Percentiles rank a stretch among this genome's conserved stretches.
phyloP scores from a whole-genome alignment of 257 asterid genomes.

The Craterostigma plantagineum region DNA sequence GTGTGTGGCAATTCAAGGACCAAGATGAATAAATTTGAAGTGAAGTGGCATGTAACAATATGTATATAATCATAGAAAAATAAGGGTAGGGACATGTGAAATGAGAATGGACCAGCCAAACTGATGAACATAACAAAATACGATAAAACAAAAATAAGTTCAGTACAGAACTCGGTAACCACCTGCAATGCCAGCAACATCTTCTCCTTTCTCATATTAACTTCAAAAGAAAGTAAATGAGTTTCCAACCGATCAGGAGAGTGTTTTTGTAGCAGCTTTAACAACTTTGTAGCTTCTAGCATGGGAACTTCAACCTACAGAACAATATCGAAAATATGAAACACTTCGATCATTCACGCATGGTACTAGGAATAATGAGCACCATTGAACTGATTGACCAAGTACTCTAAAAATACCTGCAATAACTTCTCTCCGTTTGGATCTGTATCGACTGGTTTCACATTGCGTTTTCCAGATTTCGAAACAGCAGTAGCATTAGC shows the following conservation, averaged over 20 bases:
- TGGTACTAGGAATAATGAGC: slow-evolving; percentile 1
- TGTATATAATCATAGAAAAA: neutral
- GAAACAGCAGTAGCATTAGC: slow-evolving; percentile 35
- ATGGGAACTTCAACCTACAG: slow-evolving; percentile 83
- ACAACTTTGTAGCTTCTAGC: slow-evolving; percentile 80
- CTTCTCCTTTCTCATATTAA: slow-evolving; percentile 74
- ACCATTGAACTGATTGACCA: neutral
- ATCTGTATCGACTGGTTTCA: slow-evolving; percentile 78
- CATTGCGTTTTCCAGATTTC: slow-evolving; percentile 70
- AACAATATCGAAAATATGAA: slow-evolving; percentile 4
- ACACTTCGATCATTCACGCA: neutral
- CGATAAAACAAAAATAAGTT: too few species aligned
- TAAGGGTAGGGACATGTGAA: too few species aligned
- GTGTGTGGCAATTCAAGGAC: slow-evolving; percentile 3
- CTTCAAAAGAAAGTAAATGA: slow-evolving; percentile 81
- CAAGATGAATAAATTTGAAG: slow-evolving; percentile 3
- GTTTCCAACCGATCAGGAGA: slow-evolving; percentile 73
- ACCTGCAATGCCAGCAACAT: slow-evolving; percentile 81
- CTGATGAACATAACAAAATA: slow-evolving; percentile 5
- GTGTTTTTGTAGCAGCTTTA: slow-evolving; percentile 86
- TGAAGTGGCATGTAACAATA: slow-evolving; percentile 1
- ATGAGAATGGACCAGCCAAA: too few species aligned
- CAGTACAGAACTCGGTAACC: slow-evolving; percentile 7
- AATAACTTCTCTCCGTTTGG: slow-evolving; percentile 81
- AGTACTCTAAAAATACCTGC: slow-evolving; percentile 58